These are phyloP conservation scores for Triticum turgidum DNA, from an alignment of 176 grass and related monocot genomes.

Conservation along the genomic window DNA sequence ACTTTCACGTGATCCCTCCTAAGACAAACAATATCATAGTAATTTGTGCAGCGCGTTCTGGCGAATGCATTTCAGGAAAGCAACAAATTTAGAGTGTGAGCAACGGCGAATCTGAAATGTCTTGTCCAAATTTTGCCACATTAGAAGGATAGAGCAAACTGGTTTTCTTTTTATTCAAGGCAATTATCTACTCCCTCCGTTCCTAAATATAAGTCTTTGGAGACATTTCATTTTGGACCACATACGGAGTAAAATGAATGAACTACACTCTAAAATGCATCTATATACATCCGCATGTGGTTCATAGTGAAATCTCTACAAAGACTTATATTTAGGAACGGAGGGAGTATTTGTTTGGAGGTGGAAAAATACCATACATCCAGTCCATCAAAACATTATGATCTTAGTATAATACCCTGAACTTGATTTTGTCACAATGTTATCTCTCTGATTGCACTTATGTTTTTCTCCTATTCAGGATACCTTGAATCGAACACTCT, in stretches of 20 bases:
- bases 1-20: neutral
- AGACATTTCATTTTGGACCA: too few species aligned
- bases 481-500: slow-evolving; percentile 80
- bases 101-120: neutral
- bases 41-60: neutral
- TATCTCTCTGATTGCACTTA: slow-evolving; percentile 22
- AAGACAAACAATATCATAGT: neutral
- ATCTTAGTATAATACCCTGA: slow-evolving; percentile 14
- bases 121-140: neutral
- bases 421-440: slow-evolving; percentile 16
- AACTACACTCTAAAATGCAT: too few species aligned
- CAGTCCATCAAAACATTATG: slow-evolving; percentile 13
- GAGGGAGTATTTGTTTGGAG: neutral
- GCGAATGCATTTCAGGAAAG: neutral
- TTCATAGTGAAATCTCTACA: too few species aligned
- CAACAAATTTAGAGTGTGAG: neutral
- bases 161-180: neutral
- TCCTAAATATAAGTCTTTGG: too few species aligned
- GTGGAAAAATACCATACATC: neutral
- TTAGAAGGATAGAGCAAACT: neutral
- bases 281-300: too few species aligned
- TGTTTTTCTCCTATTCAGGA: slow-evolving; percentile 61
- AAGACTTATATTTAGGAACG: too few species aligned
- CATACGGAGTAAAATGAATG: too few species aligned
- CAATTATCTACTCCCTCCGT: neutral